These are phyloP conservation scores for Groenewaldozyma sp. DNA, from an alignment of 1,139 yeast species.

Conservation along the genomic window DNA sequence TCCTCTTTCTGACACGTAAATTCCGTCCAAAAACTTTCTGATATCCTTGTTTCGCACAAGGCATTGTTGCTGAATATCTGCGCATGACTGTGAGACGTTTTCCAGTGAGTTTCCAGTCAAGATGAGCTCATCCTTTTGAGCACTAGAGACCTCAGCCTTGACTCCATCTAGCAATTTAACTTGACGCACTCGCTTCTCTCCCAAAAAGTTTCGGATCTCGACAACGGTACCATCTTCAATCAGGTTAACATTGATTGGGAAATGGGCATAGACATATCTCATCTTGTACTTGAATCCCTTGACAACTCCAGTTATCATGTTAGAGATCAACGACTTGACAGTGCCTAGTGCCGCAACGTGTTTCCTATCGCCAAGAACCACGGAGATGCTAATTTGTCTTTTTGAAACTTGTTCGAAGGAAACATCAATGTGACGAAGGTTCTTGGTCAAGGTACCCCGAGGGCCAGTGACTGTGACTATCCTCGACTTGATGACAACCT, in stretches of 20 bases:
- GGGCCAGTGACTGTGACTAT: conserved; percentile 89
- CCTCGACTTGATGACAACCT: conserved; percentile 89
- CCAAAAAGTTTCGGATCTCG: conserved; percentile 99
- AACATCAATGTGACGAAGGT: conserved; percentile 91
- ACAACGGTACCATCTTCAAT: conserved; percentile 66
- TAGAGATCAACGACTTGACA: conserved; percentile 87
- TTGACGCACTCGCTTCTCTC: conserved; percentile 93
- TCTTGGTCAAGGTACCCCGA: conserved; percentile 91
- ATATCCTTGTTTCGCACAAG: conserved; percentile 99
- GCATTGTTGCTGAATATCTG: conserved; percentile 97
- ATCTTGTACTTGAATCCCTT: conserved; percentile 99
- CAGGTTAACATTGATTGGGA: conserved; percentile 98
- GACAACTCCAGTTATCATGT: conserved; percentile 98
- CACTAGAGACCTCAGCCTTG: conserved; percentile 71
- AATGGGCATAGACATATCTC: conserved; percentile 99
- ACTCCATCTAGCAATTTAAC: conserved; percentile 87
- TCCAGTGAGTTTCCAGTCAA: conserved; percentile 95
- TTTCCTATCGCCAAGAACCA: conserved; percentile 99
- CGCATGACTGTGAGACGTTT: conserved; percentile 97
- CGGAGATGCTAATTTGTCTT: conserved; percentile 75
- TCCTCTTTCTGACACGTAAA: conserved; percentile 97
- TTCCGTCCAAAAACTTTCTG: conserved; percentile 99
- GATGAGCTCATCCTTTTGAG: conserved; percentile 90
- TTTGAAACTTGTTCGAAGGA: conserved; percentile 72
- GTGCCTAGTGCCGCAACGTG: conserved; percentile 99